Conservation (phyloP, 495 filamentous ascomycete genomes). For the Penicillium antarcticum region DNA sequence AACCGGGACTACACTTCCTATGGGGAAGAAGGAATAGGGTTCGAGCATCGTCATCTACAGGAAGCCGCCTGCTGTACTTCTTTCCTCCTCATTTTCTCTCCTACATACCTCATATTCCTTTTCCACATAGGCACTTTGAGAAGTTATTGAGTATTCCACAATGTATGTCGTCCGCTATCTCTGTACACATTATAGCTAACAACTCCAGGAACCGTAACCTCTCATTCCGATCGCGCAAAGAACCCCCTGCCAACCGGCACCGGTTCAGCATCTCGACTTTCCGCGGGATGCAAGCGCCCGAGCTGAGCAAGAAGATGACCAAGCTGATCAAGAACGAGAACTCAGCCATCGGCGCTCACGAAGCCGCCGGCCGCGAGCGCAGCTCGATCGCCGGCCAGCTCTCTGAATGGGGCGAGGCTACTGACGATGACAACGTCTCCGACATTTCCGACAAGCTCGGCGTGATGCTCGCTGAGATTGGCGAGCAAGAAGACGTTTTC, state of each 20-base stretch:
- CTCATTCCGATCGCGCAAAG: constrained; percentile 56
- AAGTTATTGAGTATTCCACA: background rate
- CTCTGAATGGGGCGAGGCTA: constrained; percentile 94
- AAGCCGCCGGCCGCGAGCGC: constrained; percentile 77
- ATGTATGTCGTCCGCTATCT: background rate
- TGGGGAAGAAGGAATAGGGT: constrained; percentile 10
- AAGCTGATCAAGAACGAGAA: constrained; percentile 91
- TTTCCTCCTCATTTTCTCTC: background rate
- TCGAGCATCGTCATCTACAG: constrained; percentile 27
- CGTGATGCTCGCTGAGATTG: constrained; percentile 85
- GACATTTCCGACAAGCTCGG: constrained; percentile 94
- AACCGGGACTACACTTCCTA: constrained; percentile 21
- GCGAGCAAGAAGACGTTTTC: constrained; percentile 86
- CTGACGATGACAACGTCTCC: constrained; percentile 77
- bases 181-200: background rate
- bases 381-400: constrained; percentile 81
- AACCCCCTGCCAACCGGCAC: constrained; percentile 42
- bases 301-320: constrained; percentile 79
- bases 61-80: constrained; percentile 7
- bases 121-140: no score
- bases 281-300: constrained; percentile 76
- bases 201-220: constrained; percentile 55
- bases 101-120: background rate
- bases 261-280: constrained; percentile 79
- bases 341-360: constrained; percentile 75